phyloP scores from a whole-genome alignment of 441 rosid species.

The Daphne laureola region DNA sequence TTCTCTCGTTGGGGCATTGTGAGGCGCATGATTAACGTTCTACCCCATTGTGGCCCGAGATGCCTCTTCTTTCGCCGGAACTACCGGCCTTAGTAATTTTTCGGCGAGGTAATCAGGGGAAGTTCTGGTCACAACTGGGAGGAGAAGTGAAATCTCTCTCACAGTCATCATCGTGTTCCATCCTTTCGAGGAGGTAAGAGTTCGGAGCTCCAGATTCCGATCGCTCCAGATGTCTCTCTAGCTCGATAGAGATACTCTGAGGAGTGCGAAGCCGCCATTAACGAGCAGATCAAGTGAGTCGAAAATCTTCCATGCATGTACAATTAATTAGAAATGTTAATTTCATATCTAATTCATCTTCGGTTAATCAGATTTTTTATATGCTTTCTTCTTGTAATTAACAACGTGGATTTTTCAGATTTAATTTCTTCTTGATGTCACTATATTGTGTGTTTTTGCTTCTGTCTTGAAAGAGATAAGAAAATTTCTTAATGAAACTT shows the following conservation, averaged over 20 bases:
- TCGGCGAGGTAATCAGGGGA: conserved; percentile 7
- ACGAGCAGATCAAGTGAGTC: conserved; percentile 60
- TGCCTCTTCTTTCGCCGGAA: conserved; percentile 2
- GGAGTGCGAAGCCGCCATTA: conserved; percentile 43
- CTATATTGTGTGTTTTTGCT: too few species aligned
- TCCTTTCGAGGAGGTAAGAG: conserved; percentile 57
- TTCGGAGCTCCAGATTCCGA: conserved; percentile 28
- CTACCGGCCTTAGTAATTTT: not conserved
- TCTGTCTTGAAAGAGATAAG: too few species aligned
- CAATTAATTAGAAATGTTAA: too few species aligned
- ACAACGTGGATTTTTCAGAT: conserved; percentile 40
- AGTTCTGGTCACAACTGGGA: conserved; percentile 19
- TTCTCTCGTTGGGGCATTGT: too few species aligned
- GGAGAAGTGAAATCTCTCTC: conserved; percentile 7
- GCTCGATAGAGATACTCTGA: conserved; percentile 37
- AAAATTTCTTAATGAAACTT: too few species aligned
- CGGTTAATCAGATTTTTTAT: too few species aligned
- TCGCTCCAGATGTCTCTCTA: conserved; percentile 29
- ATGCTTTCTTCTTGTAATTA: not conserved
- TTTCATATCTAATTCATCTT: too few species aligned
- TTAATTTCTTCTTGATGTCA: not conserved
- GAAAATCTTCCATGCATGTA: not conserved
- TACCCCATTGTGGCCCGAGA: too few species aligned
- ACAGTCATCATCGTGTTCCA: conserved; percentile 38
- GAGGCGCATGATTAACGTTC: too few species aligned